Percentiles rank a stretch among this genome's conserved stretches.
Evolutionary conservation across 2,329 filamentous ascomycete genomes (phyloP).

Genomic region (Beauveria australis): DNA sequence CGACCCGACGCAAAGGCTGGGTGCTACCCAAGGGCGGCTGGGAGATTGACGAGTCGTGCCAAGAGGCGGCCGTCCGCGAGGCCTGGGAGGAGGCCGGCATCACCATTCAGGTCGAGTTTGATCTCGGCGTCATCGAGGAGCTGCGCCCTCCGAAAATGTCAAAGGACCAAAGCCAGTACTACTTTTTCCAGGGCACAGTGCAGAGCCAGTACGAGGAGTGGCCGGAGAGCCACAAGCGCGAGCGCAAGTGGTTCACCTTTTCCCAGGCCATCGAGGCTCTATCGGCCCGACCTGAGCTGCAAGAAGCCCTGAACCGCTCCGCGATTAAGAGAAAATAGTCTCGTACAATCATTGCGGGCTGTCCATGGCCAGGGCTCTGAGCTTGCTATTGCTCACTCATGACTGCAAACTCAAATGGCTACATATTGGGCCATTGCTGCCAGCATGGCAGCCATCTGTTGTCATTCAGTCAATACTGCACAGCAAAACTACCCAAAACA

Average conservation of each 20-base stretch:
- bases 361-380: not conserved
- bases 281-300: constrained; percentile 71
- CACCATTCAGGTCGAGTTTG: constrained; percentile 71
- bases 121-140: constrained; percentile 81
- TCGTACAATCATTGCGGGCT: not conserved
- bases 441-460: not conserved
- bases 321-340: constrained; percentile 45
- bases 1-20: constrained; percentile 84
- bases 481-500: constrained; percentile 1
- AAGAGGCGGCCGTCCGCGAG: constrained; percentile 78
- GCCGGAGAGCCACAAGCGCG: constrained; percentile 90
- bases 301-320: constrained; percentile 78
- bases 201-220: constrained; percentile 76
- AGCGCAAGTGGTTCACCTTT: constrained; percentile 84
- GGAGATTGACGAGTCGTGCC: constrained; percentile 87
- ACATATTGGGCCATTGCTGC: not conserved
- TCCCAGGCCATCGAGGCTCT: constrained; percentile 71
- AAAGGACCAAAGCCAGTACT: constrained; percentile 57
- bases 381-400: not conserved
- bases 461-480: not conserved
- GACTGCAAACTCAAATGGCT: not conserved
- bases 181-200: constrained; percentile 84
- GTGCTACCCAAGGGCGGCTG: constrained; percentile 96
- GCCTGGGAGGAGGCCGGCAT: constrained; percentile 99
- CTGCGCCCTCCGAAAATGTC: constrained; percentile 69